Base-by-base conservation (phyloP, 2,329 filamentous ascomycete genomes). In the Aspergillus viridinutans region DNA sequence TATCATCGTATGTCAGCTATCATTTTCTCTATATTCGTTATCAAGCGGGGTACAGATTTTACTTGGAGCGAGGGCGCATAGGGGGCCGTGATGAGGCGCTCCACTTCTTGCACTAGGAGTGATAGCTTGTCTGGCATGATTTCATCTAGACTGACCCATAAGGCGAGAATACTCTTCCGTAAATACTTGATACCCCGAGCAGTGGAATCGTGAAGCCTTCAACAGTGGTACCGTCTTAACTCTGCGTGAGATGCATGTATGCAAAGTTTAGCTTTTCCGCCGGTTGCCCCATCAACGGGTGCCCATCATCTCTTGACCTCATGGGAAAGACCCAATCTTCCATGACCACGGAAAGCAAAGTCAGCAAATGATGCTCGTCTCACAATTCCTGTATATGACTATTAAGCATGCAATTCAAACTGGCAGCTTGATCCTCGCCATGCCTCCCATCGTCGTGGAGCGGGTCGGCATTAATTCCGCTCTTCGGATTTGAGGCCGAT, bases 61-160 rank as follows among this genome's bases (percentile, higher is more conserved):
- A 82, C 81, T 66, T 78, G 76, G 47, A 83, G 69, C 28, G 76
- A 79, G 17, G 80, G 76, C n/a, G 78, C 75, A 61, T 82, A 83
- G 23, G 77, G 75, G 35, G 79, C 76, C 6, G 75, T 73, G 43
- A 81, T 70, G 45, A 82, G 68, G 47, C 78, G 76, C 57, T 77
- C 72, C 56, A 83, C 64, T 66, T 82, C 79, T 20, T 66, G 61
- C 29, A 72, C 65, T 21, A 81, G 54, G 6, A 57, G 51, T 45
- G 38, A 26, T 4, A 66, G 26, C 23, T 56, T 58, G 20, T 69
- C 65, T 25, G 58, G 32, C 69, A 76, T 75, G 52, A 28, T 51
- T 56, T 32, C 52, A 50, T 49, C 48, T 50, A 50, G 21, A 23
- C 9, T 23, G n/a, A 21, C 29, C 32, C 38, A 54, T 40, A 25